Conservation (phyloP, 148 eudicot genomes). For the Dysphania ambrosioides region DNA sequence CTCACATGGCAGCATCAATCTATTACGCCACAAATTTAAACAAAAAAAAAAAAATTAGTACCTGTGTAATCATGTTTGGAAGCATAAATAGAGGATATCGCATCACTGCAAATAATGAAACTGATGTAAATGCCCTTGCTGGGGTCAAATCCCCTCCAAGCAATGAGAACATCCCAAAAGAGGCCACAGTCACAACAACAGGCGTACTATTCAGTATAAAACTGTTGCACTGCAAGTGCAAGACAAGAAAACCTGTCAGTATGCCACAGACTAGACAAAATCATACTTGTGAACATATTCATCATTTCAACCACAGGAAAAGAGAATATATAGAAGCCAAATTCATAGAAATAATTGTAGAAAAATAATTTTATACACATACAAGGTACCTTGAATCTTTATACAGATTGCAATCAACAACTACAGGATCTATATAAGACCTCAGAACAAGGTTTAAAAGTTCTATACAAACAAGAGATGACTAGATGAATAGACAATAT, state of each 20-base stretch:
- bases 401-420: not conserved
- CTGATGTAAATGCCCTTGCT: no score
- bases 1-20: no score
- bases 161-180: no score
- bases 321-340: not conserved
- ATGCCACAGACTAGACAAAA: not conserved
- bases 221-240: no score
- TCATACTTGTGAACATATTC: not conserved
- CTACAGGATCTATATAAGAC: not conserved
- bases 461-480: not conserved
- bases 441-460: not conserved
- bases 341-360: not conserved
- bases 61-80: no score
- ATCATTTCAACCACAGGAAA: not conserved
- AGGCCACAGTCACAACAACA: no score
- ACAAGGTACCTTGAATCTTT: not conserved
- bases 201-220: no score
- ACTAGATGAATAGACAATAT: not conserved
- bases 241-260: conserved; percentile 10
- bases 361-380: not conserved
- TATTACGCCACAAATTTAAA: no score
- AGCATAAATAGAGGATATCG: no score
- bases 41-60: no score
- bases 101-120: no score
- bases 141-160: no score